Evolutionary conservation across 306 rosid genomes (phyloP), one percentile per base, ranked within the genome.

Genomic region (Citrullus colocynthis): DNA sequence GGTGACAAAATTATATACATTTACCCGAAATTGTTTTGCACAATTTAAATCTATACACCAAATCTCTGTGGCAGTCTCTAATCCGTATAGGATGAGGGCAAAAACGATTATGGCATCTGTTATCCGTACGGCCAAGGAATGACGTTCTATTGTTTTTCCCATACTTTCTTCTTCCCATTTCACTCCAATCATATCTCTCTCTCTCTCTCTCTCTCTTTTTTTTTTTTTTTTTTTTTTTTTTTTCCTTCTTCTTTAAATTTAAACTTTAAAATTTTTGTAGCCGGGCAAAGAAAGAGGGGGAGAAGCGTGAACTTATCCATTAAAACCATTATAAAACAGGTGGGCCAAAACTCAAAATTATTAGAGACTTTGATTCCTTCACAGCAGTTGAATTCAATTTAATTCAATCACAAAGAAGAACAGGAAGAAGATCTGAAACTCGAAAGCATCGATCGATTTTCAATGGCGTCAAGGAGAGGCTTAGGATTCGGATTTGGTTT

Each of bases 381-480:
- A 11, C 39, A 49, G 28, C 42, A 74, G 78, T 56, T 51, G 67
- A 74, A 24, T 1, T 72, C 20, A 74, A 74, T 34, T 28, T 44
- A 32, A 54, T 74, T 63, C 70, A 61, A 61, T 30, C 78, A 51
- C 72, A 13, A 9, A 51, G 4, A 10, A 62, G 5, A 59, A 59
- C 3, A 58, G 21, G 8, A 61, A 61, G 11, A 62, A 67, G 55
- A 65, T 65, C 73, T 3, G 7, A 17, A 37, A 9, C 42, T 62
- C 44, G 5, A 62, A 62, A 39, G 14, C 45, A 21, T 4, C 66
- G 30, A 49, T 30, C 36, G 10, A 42, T 44, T 61, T 56, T 83
- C 87, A 81, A 91, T 93, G 98, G 93, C 94, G 49, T 88, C 98
- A 24, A 79, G 87, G 86, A 91, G 57, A 86, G 71, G 65, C 48